A percentile compares a stretch with the other conserved stretches of the same genome.
Conservation (phyloP, 495 filamentous ascomycete genomes). For the Aspergillus wentii region DNA sequence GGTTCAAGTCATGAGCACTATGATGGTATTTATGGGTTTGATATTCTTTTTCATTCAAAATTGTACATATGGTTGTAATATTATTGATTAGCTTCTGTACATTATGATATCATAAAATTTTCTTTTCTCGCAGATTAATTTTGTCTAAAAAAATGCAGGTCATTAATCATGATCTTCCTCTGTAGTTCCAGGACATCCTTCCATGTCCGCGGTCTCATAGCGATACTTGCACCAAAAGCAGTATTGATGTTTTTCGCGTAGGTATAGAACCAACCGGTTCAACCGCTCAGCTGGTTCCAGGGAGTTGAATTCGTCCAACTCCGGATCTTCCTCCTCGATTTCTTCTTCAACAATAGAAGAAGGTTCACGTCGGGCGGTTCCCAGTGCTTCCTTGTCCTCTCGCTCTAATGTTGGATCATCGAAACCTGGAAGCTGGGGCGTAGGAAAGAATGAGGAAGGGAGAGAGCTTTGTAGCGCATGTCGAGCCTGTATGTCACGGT, state of each 20-base stretch:
- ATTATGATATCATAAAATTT: slow-evolving; percentile 12
- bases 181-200: slow-evolving; percentile 82
- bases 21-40: too few relatives aligned
- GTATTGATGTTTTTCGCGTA: slow-evolving; percentile 70
- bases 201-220: slow-evolving; percentile 67
- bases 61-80: slow-evolving; percentile 10
- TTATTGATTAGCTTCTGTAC: slow-evolving; percentile 22
- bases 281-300: slow-evolving; percentile 61
- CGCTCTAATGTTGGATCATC: slow-evolving; percentile 49
- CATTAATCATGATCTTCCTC: slow-evolving; percentile 88
- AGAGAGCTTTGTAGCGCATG: slow-evolving; percentile 66
- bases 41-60: background rate
- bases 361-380: slow-evolving; percentile 27
- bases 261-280: slow-evolving; percentile 54
- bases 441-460: slow-evolving; percentile 38
- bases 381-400: slow-evolving; percentile 54
- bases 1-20: too few relatives aligned
- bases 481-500: slow-evolving; percentile 62
- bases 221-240: slow-evolving; percentile 95
- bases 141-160: background rate
- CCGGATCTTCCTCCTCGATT: slow-evolving; percentile 74
- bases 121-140: background rate
- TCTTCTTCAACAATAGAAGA: slow-evolving; percentile 56
- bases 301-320: slow-evolving; percentile 79
- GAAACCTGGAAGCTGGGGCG: slow-evolving; percentile 46